These are phyloP conservation scores for Aspergillus sp. DNA, from an alignment of 2,329 filamentous ascomycete species.

Conservation along the genomic window DNA sequence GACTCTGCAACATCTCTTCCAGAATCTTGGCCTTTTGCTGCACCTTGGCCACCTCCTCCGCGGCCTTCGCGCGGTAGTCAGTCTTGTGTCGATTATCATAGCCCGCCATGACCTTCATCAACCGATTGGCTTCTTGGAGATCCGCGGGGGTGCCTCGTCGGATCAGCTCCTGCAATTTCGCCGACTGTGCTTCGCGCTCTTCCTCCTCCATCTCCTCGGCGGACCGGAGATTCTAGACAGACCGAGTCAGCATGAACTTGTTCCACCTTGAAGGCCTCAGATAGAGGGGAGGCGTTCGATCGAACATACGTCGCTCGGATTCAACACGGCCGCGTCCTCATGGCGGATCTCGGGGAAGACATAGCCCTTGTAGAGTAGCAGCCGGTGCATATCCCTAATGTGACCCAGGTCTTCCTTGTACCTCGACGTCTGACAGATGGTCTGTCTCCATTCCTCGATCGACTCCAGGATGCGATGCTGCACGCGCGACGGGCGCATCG, in stretches of 20 bases:
- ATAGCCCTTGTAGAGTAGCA: constrained; percentile 96
- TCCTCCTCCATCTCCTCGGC: constrained; percentile 99
- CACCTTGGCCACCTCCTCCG: constrained; percentile 90
- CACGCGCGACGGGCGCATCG: constrained; percentile 79
- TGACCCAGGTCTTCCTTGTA: constrained; percentile 97
- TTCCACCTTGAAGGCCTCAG: background rate
- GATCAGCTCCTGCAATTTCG: constrained; percentile 97
- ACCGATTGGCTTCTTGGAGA: constrained; percentile 89
- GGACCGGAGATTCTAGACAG: constrained; percentile 78
- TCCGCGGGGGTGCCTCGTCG: constrained; percentile 88
- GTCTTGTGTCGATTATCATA: constrained; percentile 95
- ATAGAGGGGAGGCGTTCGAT: constrained; percentile 1
- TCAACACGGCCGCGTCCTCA: constrained; percentile 94
- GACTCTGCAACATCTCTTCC: constrained; percentile 87
- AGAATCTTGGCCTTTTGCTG: constrained; percentile 91
- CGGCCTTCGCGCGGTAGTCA: constrained; percentile 95
- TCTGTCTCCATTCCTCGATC: constrained; percentile 97
- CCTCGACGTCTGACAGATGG: constrained; percentile 95
- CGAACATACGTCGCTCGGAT: constrained; percentile 84
- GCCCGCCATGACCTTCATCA: constrained; percentile 99
- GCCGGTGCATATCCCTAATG: constrained; percentile 94
- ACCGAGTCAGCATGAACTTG: constrained; percentile 25
- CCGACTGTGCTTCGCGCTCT: constrained; percentile 88
- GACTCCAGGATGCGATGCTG: constrained; percentile 91
- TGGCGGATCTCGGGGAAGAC: constrained; percentile 87